Percentiles rank a stretch among this genome's conserved stretches.
Evolutionary conservation across 1,284 basidiomycete genomes (phyloP).

Genomic region (Sparassis latifolia): DNA sequence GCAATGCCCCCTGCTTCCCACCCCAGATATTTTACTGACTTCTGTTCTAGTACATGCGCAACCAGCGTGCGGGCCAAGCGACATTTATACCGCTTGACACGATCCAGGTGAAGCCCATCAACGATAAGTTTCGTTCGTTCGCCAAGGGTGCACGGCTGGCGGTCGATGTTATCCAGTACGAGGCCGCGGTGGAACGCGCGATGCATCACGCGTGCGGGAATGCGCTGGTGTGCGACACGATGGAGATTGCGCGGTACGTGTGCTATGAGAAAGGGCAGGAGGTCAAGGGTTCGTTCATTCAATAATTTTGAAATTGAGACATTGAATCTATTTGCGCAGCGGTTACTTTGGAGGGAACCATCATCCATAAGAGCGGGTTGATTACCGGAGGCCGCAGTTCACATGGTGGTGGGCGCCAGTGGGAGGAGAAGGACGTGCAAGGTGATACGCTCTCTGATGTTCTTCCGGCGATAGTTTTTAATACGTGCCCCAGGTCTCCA

Average conservation of each 20-base stretch:
- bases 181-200: slow-evolving; percentile 82
- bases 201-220: slow-evolving; percentile 97
- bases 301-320: not conserved
- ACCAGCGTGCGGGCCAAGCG: slow-evolving; percentile 90
- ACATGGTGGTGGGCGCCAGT: slow-evolving; percentile 69
- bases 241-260: slow-evolving; percentile 87
- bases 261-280: slow-evolving; percentile 94
- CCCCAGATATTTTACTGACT: not conserved
- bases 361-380: slow-evolving; percentile 96
- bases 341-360: slow-evolving; percentile 93
- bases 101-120: slow-evolving; percentile 89
- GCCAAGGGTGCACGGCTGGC: slow-evolving; percentile 89
- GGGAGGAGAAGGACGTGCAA: slow-evolving; percentile 91
- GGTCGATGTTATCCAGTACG: slow-evolving; percentile 90
- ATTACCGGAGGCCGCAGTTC: slow-evolving; percentile 93
- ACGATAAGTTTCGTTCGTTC: slow-evolving; percentile 91
- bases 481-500: slow-evolving; percentile 48
- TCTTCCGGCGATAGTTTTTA: not conserved
- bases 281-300: slow-evolving; percentile 72
- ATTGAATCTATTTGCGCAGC: slow-evolving; percentile 32
- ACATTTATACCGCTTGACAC: slow-evolving; percentile 98
- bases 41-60: slow-evolving; percentile 77
- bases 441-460: slow-evolving; percentile 34
- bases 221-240: slow-evolving; percentile 90
- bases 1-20: not conserved